Base-by-base conservation (phyloP, 129 eudicot species). In the Helichrysum umbraculigerum region DNA sequence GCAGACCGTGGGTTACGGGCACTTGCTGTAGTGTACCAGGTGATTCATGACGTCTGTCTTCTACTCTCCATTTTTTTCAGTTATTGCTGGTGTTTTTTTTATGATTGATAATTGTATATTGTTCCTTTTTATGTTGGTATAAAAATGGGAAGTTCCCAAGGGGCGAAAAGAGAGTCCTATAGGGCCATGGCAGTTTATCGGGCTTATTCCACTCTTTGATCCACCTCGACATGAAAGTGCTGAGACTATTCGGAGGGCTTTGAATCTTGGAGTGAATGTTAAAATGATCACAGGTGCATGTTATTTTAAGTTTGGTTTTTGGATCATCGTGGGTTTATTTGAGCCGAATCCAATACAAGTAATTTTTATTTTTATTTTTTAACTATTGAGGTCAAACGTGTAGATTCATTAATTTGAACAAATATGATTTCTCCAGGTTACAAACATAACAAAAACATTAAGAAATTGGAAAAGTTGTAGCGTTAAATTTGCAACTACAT, bases 161-260 rank as follows among this genome's bases (percentile, higher is more conserved):
- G 97, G 99, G 60, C 77, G 84, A 72, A 95, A 89, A 88, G 99
- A 91, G 75, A 95, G 99, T 59, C 68, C 99, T 44, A 97, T 97
- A 54, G 97, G 99, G 22, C 99, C 99, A 20, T 95, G 99, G 99
- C 99, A 95, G 77, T 95, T 95, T 74, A 80, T 91, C 52, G 99
- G 97, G 81, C 91, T 95, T 32, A 83, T 95, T 95, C 99, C 99
- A 66, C 92, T 95, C 8, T 95, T 95, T 68, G 99, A 95, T 72
- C 99, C 99, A 62, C 99, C 99, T 15, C 89, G 99, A 70, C 99
- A 95, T 68, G 99, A 95, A 75, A 95, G 99, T 87, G 99, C 99
- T 0, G 99, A 95, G 72, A 95, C 99, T 14, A 95, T 95, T 29
- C 84, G 97, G 35, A 87, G 99, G 86, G 99, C 99, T 63, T 77